phyloP scores from a whole-genome alignment of 345 rosid species.

The Carallia brachiata region DNA sequence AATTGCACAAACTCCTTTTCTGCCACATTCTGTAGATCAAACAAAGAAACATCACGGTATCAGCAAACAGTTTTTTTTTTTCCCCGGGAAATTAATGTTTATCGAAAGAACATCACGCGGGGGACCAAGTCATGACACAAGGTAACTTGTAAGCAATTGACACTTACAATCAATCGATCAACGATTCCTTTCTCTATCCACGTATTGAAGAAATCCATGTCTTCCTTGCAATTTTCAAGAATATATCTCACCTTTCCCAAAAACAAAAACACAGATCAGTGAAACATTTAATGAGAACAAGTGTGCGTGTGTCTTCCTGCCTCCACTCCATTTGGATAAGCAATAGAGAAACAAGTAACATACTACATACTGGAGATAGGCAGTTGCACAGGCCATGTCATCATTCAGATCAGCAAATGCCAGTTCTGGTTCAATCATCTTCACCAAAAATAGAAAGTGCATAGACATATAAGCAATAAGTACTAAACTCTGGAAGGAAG shows the following conservation, averaged over 20 bases:
- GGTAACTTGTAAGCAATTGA: constrained; percentile 12
- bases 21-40: constrained; percentile 63
- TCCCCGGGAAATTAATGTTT: not conserved
- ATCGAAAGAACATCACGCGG: not conserved
- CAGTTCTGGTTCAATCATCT: constrained; percentile 99
- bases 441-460: constrained; percentile 13
- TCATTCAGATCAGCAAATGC: constrained; percentile 96
- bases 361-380: constrained; percentile 99
- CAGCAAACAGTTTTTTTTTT: not conserved
- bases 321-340: constrained; percentile 15
- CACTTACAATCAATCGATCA: constrained; percentile 65
- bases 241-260: constrained; percentile 68
- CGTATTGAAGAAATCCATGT: constrained; percentile 95
- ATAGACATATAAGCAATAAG: constrained; percentile 5
- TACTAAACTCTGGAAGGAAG: constrained; percentile 8
- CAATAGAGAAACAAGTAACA: constrained; percentile 53
- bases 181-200: constrained; percentile 98
- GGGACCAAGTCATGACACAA: constrained; percentile 2
- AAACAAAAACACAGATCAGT: constrained; percentile 13
- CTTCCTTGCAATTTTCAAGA: constrained; percentile 93
- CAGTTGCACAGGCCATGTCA: constrained; percentile 98
- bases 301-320: not conserved
- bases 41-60: constrained; percentile 13
- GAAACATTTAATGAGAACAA: constrained; percentile 13
- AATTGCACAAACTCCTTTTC: constrained; percentile 88